A percentile compares a stretch with the other conserved stretches of the same genome.
phyloP scores from a whole-genome alignment of 106 monocot species.

The Dendrobium nobile region DNA sequence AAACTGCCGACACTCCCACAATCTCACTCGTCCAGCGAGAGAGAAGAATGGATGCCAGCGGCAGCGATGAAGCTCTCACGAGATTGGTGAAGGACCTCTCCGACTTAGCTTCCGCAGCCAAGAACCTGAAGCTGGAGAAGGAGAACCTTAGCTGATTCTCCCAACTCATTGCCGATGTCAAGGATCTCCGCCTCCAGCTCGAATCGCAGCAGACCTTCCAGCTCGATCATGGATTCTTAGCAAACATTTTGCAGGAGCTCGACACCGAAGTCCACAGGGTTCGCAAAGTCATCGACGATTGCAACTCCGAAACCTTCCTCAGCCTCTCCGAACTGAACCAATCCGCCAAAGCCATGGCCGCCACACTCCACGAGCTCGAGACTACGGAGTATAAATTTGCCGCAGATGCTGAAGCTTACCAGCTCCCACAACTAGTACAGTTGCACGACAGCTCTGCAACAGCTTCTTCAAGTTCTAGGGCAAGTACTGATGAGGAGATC shows the following conservation, averaged over 20 bases:
- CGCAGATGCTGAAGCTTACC: background rate
- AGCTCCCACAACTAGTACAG: background rate
- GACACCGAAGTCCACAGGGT: constrained; percentile 2
- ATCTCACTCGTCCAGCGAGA: too few species aligned
- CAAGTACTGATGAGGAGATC: background rate
- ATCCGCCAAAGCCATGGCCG: background rate
- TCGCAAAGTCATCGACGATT: background rate
- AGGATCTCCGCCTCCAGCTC: background rate
- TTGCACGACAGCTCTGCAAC: background rate
- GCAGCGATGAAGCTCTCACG: background rate
- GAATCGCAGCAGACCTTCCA: background rate
- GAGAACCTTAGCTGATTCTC: background rate
- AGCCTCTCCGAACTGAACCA: constrained; percentile 4
- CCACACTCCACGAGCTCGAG: background rate
- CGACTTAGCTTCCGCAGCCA: background rate
- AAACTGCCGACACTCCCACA: background rate
- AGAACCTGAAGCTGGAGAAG: background rate
- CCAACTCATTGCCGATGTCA: background rate
- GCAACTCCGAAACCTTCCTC: background rate
- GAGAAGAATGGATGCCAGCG: too few species aligned
- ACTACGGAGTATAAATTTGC: background rate
- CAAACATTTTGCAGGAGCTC: background rate
- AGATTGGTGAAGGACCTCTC: background rate
- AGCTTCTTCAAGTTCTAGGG: background rate
- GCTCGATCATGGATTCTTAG: background rate